These are phyloP conservation scores for Ambrosia artemisiifolia DNA, from an alignment of 129 eudicot species.

Conservation along the genomic window DNA sequence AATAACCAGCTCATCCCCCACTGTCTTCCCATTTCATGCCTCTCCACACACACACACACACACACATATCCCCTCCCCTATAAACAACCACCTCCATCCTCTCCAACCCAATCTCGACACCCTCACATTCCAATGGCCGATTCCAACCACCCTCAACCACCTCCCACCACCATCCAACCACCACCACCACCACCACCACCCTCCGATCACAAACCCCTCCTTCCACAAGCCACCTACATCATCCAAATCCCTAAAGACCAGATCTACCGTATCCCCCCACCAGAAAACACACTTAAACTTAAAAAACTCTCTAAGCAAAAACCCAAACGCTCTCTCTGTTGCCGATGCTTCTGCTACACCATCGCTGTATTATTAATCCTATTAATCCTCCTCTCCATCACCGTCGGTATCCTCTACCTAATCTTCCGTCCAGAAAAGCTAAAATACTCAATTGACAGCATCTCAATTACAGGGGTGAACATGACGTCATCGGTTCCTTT, in stretches of 20 bases:
- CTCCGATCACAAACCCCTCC: conserved; percentile 36
- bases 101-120: conserved; percentile 23
- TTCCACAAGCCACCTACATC: conserved; percentile 59
- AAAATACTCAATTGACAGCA: conserved; percentile 39
- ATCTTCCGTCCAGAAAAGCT: conserved; percentile 64
- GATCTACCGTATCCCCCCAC: conserved; percentile 68
- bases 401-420: conserved; percentile 54
- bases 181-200: background rate
- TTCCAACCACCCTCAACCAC: background rate
- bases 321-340: conserved; percentile 44
- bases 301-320: conserved; percentile 28
- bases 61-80: background rate
- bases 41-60: conserved; percentile 14
- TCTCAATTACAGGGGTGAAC: conserved; percentile 48
- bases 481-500: conserved; percentile 44
- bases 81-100: background rate
- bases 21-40: conserved; percentile 28
- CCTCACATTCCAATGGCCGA: background rate
- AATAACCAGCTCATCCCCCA: conserved; percentile 25
- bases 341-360: conserved; percentile 52
- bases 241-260: conserved; percentile 83
- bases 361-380: conserved; percentile 37
- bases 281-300: conserved; percentile 49
- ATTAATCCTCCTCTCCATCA: conserved; percentile 33
- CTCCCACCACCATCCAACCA: background rate